Base-by-base conservation (phyloP, 768 basidiomycete genomes). In the Termitomyces sp. region DNA sequence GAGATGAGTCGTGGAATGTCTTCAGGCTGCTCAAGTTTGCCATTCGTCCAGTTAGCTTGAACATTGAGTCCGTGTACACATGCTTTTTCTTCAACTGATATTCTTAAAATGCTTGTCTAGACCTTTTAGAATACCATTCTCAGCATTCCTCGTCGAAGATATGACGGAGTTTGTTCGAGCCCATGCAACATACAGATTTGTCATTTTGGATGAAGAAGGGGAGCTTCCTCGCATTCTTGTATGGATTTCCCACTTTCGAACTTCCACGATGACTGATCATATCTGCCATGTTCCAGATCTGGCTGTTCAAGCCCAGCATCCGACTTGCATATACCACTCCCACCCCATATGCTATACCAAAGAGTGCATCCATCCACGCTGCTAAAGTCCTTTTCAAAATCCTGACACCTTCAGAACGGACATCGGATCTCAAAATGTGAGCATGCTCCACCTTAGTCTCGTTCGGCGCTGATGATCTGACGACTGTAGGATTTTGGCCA, bases 281-380 rank as follows among this genome's bases (percentile, higher is more conserved):
- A 5, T 32, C 47, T 42, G 27, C 24, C 16, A 26, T 20, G 6
- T n/a, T 51, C 18, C 66, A 95, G 94, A 78, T 98, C 22, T 98
- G 96, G 95, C 68, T 98, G 22, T 97, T 98, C 80, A 97, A 95
- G 70, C 94, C 94, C 0, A 86, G 79, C 61, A 84, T 98, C 63
- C 83, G 82, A 12, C 71, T 98, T 14, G 84, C 93, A 1, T 95
- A 93, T 67, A 79, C 82, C 46, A 77, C 82, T 9, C 70, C 80
- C 6, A 71, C 72, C 12, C 74, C 81, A 18, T 83, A 81, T 55
- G 69, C 80, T 7, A 76, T 92, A 22, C 81, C 87, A 8, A 83
- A 84, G 67, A 78, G 74, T 48, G 85, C 79, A 6, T 82, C 83
- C 5, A 78, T 89, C 14, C 76, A 79, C 44, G 86, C 84, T 2